These are phyloP conservation scores for Diutina neorugosa DNA, from an alignment of 1,139 yeast species.

Conservation along the genomic window DNA sequence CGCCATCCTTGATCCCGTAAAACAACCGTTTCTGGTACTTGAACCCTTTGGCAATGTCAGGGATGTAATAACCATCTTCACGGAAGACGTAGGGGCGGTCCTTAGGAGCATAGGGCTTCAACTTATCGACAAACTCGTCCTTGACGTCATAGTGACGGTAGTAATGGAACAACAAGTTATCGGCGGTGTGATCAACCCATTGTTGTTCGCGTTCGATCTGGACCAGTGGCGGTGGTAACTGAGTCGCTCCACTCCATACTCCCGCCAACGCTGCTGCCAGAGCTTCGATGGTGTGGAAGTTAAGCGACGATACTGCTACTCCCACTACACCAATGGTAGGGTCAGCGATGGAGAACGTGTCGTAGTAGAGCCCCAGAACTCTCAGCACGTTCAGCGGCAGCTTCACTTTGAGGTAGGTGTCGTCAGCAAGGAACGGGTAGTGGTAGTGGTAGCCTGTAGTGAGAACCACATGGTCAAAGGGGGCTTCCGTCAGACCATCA, in stretches of 20 bases:
- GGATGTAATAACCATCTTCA: slow-evolving; percentile 14
- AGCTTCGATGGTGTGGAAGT: slow-evolving; percentile 31
- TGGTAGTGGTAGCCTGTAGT: slow-evolving; percentile 29
- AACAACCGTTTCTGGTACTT: slow-evolving; percentile 15
- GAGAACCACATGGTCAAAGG: slow-evolving; percentile 19
- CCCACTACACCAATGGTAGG: slow-evolving; percentile 33
- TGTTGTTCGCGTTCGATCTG: slow-evolving; percentile 20
- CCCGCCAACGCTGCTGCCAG: slow-evolving; percentile 36
- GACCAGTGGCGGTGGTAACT: slow-evolving; percentile 16
- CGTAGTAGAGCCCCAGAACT: slow-evolving; percentile 24
- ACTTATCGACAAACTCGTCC: slow-evolving; percentile 14
- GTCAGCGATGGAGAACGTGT: slow-evolving; percentile 28
- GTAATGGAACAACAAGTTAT: slow-evolving; percentile 16
- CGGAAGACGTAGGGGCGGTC: slow-evolving; percentile 17
- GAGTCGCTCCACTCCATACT: slow-evolving; percentile 24
- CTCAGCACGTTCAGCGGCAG: slow-evolving; percentile 17
- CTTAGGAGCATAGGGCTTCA: slow-evolving; percentile 13
- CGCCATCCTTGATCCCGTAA: slow-evolving; percentile 13
- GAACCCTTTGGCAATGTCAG: slow-evolving; percentile 16
- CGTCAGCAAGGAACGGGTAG: slow-evolving; percentile 15
- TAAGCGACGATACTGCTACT: slow-evolving; percentile 23
- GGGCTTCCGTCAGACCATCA: slow-evolving; percentile 22
- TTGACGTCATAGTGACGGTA: slow-evolving; percentile 13
- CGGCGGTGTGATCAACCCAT: slow-evolving; percentile 13
- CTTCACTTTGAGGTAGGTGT: slow-evolving; percentile 12